Base-by-base conservation (phyloP, 441 rosid genomes). In the Daphne laureola region DNA sequence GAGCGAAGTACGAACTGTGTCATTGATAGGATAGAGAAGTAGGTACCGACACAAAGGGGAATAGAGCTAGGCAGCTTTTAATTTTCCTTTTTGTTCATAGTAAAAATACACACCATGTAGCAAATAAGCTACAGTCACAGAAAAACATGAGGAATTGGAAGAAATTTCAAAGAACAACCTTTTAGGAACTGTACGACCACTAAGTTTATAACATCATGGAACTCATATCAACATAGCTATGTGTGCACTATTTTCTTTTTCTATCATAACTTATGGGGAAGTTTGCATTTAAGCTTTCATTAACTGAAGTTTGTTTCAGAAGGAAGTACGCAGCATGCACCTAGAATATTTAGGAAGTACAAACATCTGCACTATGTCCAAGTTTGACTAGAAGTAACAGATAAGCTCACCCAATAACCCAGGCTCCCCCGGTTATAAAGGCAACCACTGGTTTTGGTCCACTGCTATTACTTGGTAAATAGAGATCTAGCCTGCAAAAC, bases 371-470 rank as follows among this genome's bases (percentile, higher is more conserved):
- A 14, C 15, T 14, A 38, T 64, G 41, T 17, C 14, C 46, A 53
- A 54, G 51, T 8, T 46, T 3, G 49, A 50, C 46, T 43, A 57
- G 26, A 49, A 17, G n/a, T 41, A 25, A 47, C 25, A 61, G 46
- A 42, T 45, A n/a, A 68, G 38, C 94, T 81, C 59, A 86, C 98
- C 97, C 98, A 71, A 92, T 87, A 64, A 93, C 85, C 95, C 97
- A 92, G 50, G 96, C 96, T 73, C 98, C 98, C 45, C 98, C 97
- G 35, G 96, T 89, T 56, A 92, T 65, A 74, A 93, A 93, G 18
- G 97, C 97, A 65, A 89, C 81, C 16, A 87, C 95, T 15, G 97
- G 98, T 75, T 76, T 93, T 58, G 81, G 83, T 40, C 92, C 83
- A 65, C 74, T 70, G 44, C 52, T 67, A 65, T 69, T 76, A 66